Evolutionary conservation across 2,329 filamentous ascomycete species (phyloP).

Genomic region (Sporothrix protearum): DNA sequence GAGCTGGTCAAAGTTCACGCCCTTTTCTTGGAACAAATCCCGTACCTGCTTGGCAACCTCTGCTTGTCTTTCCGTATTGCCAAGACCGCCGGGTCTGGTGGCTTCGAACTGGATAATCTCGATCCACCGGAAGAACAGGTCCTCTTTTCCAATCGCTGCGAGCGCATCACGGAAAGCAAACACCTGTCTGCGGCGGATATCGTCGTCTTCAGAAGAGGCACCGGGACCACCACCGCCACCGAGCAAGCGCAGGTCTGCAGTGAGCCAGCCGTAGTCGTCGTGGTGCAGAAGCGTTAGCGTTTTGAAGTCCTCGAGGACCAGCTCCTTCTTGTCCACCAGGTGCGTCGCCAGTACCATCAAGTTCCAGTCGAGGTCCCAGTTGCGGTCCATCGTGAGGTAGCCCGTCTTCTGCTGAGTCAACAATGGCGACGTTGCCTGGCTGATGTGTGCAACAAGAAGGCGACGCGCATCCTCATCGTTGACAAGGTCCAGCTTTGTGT

Average conservation of each 20-base stretch:
- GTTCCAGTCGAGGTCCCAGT: constrained; percentile 85
- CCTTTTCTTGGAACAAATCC: constrained; percentile 68
- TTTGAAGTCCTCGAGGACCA: constrained; percentile 64
- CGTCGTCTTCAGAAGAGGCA: constrained; percentile 41
- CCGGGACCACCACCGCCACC: constrained; percentile 2
- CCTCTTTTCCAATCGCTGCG: constrained; percentile 74
- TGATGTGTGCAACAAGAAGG: constrained; percentile 59
- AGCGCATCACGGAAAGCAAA: constrained; percentile 76
- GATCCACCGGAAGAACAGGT: constrained; percentile 87
- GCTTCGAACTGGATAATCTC: constrained; percentile 89
- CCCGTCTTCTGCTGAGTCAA: constrained; percentile 75
- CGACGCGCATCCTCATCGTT: constrained; percentile 47
- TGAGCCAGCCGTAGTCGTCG: constrained; percentile 66
- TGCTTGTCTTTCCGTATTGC: constrained; percentile 63
- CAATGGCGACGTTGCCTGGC: constrained; percentile 65
- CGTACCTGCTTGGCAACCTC: constrained; percentile 70
- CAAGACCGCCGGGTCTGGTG: constrained; percentile 73
- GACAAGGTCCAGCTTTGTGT: constrained; percentile 54
- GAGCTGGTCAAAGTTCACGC: constrained; percentile 77
- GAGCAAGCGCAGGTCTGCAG: constrained; percentile 56
- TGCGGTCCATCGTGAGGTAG: constrained; percentile 76
- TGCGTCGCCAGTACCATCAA: constrained; percentile 71
- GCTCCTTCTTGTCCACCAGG: constrained; percentile 61
- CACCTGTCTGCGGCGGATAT: constrained; percentile 68
- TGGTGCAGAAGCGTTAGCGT: constrained; percentile 67